Percentiles rank a stretch among this genome's conserved stretches.
Evolutionary conservation across 2,329 filamentous ascomycete genomes (phyloP).

Genomic region (Trichoderma aggressivum): DNA sequence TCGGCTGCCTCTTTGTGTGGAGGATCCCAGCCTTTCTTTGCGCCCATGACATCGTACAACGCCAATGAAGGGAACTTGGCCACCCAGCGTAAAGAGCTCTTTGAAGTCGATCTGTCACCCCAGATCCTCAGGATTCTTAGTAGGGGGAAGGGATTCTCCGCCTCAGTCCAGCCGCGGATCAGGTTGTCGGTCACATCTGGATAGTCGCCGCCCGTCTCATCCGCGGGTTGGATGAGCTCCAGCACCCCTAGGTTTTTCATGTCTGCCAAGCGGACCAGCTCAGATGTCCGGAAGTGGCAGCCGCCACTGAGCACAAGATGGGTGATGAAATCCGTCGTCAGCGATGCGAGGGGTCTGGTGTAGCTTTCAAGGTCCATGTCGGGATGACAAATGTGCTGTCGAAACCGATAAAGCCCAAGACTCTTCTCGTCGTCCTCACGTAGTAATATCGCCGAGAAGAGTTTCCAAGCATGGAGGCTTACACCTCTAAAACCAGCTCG

Average conservation of each 20-base stretch:
- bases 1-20: conserved; percentile 25
- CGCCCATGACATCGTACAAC: conserved; percentile 42
- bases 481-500: conserved; percentile 29
- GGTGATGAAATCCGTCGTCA: conserved; percentile 38
- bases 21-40: conserved; percentile 36
- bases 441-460: conserved; percentile 36
- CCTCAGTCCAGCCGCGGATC: conserved; percentile 44
- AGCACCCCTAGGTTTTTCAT: conserved; percentile 48
- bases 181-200: conserved; percentile 44
- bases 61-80: conserved; percentile 43
- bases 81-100: conserved; percentile 40
- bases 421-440: conserved; percentile 34
- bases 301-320: conserved; percentile 40
- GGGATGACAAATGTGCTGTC: conserved; percentile 39
- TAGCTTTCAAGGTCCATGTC: conserved; percentile 35
- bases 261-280: conserved; percentile 40
- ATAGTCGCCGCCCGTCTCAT: conserved; percentile 29
- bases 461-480: conserved; percentile 40
- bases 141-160: conserved; percentile 42
- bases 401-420: conserved; percentile 38
- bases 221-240: conserved; percentile 42
- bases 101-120: conserved; percentile 40
- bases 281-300: conserved; percentile 34
- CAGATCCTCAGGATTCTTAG: conserved; percentile 47
- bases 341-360: conserved; percentile 36